A percentile compares a stretch with the other conserved stretches of the same genome.
phyloP scores from a whole-genome alignment of 768 basidiomycete species.

The Dioszegia crocea region DNA sequence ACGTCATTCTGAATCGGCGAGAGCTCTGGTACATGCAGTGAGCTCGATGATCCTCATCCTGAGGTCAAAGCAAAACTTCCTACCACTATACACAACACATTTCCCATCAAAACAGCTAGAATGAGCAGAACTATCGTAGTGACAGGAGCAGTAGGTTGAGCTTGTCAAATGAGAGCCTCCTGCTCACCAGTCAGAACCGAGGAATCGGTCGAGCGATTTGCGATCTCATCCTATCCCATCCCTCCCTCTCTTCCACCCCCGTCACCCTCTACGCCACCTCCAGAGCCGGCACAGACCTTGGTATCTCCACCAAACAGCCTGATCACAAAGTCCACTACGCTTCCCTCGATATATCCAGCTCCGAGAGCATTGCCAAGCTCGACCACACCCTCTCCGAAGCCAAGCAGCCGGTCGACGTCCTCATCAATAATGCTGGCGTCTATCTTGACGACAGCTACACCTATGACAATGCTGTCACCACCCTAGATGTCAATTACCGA shows the following conservation, averaged over 20 bases:
- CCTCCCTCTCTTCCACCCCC: slow-evolving; percentile 1
- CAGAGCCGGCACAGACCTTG: slow-evolving; percentile 2
- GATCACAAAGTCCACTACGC: slow-evolving; percentile 1
- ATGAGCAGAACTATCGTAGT: slow-evolving; percentile 7
- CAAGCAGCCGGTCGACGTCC: slow-evolving; percentile 2
- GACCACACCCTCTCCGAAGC: background rate
- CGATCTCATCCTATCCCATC: slow-evolving; percentile 3
- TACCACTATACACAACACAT: too few relatives aligned
- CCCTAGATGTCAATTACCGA: slow-evolving; percentile 2
- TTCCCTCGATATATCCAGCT: background rate
- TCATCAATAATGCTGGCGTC: slow-evolving; percentile 8
- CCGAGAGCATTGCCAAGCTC: background rate
- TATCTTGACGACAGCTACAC: background rate
- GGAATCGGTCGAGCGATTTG: slow-evolving; percentile 9
- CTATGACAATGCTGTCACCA: background rate
- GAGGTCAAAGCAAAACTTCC: too few relatives aligned
- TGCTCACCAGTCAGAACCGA: too few relatives aligned
- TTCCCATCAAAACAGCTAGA: too few relatives aligned
- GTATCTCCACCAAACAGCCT: background rate
- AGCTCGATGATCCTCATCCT: too few relatives aligned
- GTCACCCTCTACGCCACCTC: slow-evolving; percentile 11
- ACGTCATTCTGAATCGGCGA: too few relatives aligned
- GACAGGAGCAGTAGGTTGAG: slow-evolving; percentile 2
- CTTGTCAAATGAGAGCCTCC: too few relatives aligned
- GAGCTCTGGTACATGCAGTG: too few relatives aligned